A percentile compares a stretch with the other conserved stretches of the same genome.
These are phyloP conservation scores for Arthrocladium fulminans DNA, from an alignment of 2,329 filamentous ascomycete species.

Conservation along the genomic window DNA sequence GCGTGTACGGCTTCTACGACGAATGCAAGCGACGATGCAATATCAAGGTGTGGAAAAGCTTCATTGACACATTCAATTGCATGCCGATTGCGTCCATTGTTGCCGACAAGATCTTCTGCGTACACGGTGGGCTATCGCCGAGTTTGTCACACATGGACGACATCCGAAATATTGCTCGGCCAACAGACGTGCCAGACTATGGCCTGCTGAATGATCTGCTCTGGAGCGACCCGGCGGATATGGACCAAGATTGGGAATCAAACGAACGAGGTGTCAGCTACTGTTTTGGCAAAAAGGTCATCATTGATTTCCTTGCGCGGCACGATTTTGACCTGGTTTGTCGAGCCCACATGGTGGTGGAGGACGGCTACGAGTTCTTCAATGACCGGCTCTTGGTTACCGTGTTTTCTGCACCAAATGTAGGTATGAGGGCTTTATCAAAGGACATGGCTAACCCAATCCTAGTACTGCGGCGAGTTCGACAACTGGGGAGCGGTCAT, in stretches of 20 bases:
- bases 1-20: constrained; percentile 96
- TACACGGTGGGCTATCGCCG: constrained; percentile 88
- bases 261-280: constrained; percentile 97
- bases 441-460: background rate
- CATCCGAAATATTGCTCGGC: constrained; percentile 88
- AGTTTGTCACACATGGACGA: constrained; percentile 95
- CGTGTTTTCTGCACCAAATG: constrained; percentile 94
- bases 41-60: constrained; percentile 97
- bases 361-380: constrained; percentile 98
- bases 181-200: constrained; percentile 95
- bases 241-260: constrained; percentile 96
- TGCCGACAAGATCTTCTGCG: constrained; percentile 94
- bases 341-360: constrained; percentile 96
- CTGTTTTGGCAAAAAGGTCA: constrained; percentile 97
- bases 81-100: constrained; percentile 94
- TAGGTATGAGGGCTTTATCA: constrained; percentile 44
- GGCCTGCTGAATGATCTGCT: constrained; percentile 88
- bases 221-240: constrained; percentile 96
- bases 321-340: constrained; percentile 98
- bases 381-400: constrained; percentile 90
- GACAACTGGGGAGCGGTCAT: constrained; percentile 99
- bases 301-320: constrained; percentile 85
- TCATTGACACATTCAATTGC: constrained; percentile 92
- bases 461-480: constrained; percentile 92
- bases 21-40: constrained; percentile 95